Percentiles rank a stretch among this genome's conserved stretches.
Evolutionary conservation across 2,329 filamentous ascomycete species (phyloP).

Genomic region (Sclerotinia glacialis): DNA sequence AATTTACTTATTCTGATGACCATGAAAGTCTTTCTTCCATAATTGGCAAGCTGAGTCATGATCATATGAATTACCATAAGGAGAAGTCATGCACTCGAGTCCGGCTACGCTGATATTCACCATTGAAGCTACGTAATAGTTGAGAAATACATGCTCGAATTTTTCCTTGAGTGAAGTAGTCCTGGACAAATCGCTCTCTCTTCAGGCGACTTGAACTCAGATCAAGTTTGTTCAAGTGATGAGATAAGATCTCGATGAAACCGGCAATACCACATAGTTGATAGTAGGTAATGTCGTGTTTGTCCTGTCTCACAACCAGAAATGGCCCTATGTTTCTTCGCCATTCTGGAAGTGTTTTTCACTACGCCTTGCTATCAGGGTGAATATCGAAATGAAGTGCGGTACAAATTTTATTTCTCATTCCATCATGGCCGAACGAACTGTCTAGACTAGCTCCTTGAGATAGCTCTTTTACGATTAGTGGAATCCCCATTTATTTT

Average conservation of each 20-base stretch:
- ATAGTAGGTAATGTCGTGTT: background rate
- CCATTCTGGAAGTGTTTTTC: background rate
- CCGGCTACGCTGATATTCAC: rapidly evolving
- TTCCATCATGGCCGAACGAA: background rate
- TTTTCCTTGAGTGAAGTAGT: background rate
- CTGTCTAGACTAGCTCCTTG: too few species aligned
- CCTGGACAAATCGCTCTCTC: too few species aligned
- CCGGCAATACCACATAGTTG: background rate
- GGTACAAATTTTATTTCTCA: background rate
- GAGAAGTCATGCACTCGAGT: background rate
- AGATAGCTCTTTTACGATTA: background rate
- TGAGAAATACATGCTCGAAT: background rate
- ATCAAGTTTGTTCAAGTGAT: too few species aligned
- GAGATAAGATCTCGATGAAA: background rate
- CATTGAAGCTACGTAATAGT: rapidly evolving
- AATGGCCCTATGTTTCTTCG: background rate
- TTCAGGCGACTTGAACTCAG: background rate
- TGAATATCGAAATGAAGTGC: background rate
- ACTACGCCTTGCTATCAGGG: background rate
- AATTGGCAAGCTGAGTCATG: too few species aligned
- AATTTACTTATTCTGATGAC: background rate
- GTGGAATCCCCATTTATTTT: background rate
- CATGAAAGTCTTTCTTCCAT: too few species aligned
- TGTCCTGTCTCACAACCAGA: background rate
- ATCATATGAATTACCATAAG: background rate